A percentile compares a stretch with the other conserved stretches of the same genome.
Conservation (phyloP, 2,329 filamentous ascomycete genomes). For the Pestalotiopsis sp. region DNA sequence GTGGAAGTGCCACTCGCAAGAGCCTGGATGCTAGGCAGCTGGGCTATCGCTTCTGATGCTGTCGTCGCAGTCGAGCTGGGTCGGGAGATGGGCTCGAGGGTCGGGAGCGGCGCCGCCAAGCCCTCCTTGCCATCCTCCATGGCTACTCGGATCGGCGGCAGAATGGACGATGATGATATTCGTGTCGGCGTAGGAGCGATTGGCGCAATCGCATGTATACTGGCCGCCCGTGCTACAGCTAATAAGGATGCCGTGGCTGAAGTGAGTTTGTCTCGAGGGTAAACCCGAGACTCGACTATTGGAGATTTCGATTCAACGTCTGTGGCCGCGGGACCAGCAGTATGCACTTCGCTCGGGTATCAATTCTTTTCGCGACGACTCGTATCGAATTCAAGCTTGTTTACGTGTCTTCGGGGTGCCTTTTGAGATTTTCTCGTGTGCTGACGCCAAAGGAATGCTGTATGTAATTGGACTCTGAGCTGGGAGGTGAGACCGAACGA, state of each 20-base stretch:
- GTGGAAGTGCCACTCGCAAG: conserved; percentile 44
- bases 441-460: conserved; percentile 1
- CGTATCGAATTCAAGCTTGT: background rate
- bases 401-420: background rate
- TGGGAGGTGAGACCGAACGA: background rate
- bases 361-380: background rate
- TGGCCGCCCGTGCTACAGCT: conserved; percentile 23
- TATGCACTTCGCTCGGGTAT: background rate
- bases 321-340: background rate
- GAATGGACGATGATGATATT: conserved; percentile 22
- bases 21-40: conserved; percentile 49
- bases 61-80: conserved; percentile 53
- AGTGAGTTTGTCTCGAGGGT: conserved; percentile 22
- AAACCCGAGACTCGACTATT: conserved; percentile 21
- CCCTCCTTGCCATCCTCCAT: conserved; percentile 54
- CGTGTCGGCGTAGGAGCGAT: conserved; percentile 23
- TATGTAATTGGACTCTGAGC: background rate
- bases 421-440: background rate
- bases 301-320: background rate
- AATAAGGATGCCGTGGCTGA: conserved; percentile 25
- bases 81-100: conserved; percentile 51
- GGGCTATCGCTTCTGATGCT: conserved; percentile 40
- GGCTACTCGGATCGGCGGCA: conserved; percentile 30
- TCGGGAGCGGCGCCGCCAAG: conserved; percentile 39
- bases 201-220: conserved; percentile 24